Percentiles rank a stretch among this genome's conserved stretches.
phyloP scores from a whole-genome alignment of 2,329 filamentous ascomycete species.

The Fusarium fujikuroi region DNA sequence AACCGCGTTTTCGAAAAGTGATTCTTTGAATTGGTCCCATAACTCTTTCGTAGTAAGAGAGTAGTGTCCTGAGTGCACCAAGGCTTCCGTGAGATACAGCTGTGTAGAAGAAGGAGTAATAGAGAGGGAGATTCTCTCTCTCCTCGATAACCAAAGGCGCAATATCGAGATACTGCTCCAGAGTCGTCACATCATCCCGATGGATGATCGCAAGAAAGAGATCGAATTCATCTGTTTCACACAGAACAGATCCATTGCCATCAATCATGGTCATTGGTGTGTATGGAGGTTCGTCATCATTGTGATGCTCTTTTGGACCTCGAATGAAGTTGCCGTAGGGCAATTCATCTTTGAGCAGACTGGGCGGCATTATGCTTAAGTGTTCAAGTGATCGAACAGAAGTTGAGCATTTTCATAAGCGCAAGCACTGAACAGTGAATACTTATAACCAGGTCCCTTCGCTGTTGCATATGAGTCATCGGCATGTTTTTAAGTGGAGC shows the following conservation, averaged over 20 bases:
- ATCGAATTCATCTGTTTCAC: neutral
- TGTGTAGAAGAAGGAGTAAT: neutral
- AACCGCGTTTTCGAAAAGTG: neutral
- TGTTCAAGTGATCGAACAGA: neutral
- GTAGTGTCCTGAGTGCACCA: neutral
- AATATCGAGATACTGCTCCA: neutral
- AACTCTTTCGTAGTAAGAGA: neutral
- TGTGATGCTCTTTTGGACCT: neutral
- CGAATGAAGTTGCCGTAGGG: neutral
- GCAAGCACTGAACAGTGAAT: neutral
- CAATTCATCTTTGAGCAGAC: accelerated
- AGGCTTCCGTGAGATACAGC: neutral
- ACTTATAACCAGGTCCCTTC: accelerated
- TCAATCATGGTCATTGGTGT: neutral
- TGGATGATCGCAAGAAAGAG: neutral
- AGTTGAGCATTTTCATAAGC: accelerated
- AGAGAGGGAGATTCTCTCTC: neutral
- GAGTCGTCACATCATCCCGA: neutral
- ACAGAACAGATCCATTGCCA: neutral
- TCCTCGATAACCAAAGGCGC: neutral
- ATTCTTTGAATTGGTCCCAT: neutral
- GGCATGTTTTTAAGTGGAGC: neutral
- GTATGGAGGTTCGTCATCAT: neutral
- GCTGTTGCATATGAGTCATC: neutral
- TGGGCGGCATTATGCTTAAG: neutral